Evolutionary conservation across 2,329 filamentous ascomycete genomes (phyloP), one percentile per base, ranked within the genome.

Genomic region (Cytospora leucostoma): DNA sequence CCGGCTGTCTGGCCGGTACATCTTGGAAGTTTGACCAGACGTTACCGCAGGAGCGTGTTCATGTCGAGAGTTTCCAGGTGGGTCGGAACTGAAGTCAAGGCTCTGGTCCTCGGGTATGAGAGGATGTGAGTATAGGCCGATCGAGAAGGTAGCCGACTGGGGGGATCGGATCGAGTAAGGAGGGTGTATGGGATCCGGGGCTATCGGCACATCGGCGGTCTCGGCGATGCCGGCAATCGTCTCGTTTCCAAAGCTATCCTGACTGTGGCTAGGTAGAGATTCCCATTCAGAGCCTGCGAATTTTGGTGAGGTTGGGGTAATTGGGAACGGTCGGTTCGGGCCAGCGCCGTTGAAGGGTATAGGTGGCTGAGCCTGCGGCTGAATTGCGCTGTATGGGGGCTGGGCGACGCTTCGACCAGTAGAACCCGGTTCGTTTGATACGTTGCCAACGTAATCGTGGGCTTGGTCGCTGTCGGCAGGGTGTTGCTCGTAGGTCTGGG

Each of bases 101-200:
- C 62, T 34, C 19, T 65, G 33, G 62, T 70, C 67, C 61, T 73
- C 71, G 19, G 71, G 68, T 38, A 71, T 72, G 61, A 69, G 70
- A 15, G 73, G 72, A 55, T 75, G 73, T 8, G 74, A 73, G 27
- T 72, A 73, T 47, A 74, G 69, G 50, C 70, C 71, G 1, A 69
- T 68, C 57, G 74, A 73, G 19, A 68, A 70, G 32, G 71, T 70
- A 19, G 72, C 64, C 7, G 72, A 68, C 2, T 65, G 62, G 3
- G 70, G 66, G 1, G 71, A 62, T 59, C 65, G 59, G 34, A 66
- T 63, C 38, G 68, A 62, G 60, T 67, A 59, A 62, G 68, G 61
- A 56, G 67, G 58, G 63, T 34, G 35, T 50, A 51, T 67, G 53
- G 59, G 55, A 13, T 59, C 51, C n/a, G 60, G 40, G 34, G 47